A percentile compares a stretch with the other conserved stretches of the same genome.
Evolutionary conservation across 768 basidiomycete genomes (phyloP).

Genomic region (Lepiota venenata): DNA sequence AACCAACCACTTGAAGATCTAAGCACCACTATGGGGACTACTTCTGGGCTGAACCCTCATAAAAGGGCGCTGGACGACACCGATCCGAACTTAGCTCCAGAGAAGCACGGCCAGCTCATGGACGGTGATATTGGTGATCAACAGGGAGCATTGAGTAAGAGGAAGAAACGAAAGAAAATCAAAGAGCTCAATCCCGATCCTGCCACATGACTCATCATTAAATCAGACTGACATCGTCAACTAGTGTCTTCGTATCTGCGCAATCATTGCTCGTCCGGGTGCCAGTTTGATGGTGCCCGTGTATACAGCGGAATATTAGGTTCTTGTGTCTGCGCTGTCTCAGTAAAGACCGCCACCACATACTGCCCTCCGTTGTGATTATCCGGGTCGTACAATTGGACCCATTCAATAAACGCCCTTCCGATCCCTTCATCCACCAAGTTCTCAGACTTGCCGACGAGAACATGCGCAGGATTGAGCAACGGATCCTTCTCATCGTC

Average conservation of each 20-base stretch:
- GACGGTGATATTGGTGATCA: not conserved
- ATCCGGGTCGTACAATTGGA: constrained; percentile 14
- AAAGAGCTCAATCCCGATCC: not conserved
- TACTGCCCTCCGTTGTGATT: not conserved
- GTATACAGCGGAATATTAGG: not conserved
- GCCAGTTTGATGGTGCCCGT: not conserved
- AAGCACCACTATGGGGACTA: too few species aligned
- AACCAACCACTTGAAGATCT: not conserved
- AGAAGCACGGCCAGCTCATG: not conserved
- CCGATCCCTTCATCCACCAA: constrained; percentile 25
- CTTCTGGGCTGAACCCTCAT: not conserved
- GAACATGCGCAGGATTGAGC: constrained; percentile 46
- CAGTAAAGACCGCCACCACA: not conserved
- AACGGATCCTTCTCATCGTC: constrained; percentile 35
- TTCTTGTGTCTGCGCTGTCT: not conserved
- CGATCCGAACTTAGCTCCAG: not conserved
- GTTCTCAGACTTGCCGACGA: constrained; percentile 29
- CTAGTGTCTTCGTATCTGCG: not conserved
- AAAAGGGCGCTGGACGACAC: constrained; percentile 1
- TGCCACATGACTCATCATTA: not conserved
- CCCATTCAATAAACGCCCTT: constrained; percentile 41
- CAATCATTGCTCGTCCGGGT: not conserved
- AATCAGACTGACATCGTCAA: not conserved
- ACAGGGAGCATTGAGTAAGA: constrained; percentile 1
- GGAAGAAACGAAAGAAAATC: constrained; percentile 5